Evolutionary conservation across 768 basidiomycete species (phyloP).

Genomic region (Phlegmacium glaucopus): DNA sequence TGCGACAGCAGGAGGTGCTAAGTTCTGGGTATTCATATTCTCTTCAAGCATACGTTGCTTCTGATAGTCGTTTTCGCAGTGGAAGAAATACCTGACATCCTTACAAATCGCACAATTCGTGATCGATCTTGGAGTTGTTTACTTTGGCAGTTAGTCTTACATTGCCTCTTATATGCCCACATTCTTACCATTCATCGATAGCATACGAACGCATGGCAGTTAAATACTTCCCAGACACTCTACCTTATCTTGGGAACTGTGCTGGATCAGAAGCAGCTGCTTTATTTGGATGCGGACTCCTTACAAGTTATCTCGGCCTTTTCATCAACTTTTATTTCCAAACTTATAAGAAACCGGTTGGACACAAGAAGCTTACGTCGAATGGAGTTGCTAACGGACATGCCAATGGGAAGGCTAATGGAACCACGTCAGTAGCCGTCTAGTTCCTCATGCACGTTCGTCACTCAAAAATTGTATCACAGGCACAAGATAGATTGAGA

Average conservation of each 20-base stretch:
- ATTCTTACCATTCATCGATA: constrained; percentile 13
- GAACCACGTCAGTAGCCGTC: constrained; percentile 9
- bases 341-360: constrained; percentile 69
- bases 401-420: constrained; percentile 31
- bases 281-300: constrained; percentile 80
- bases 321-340: constrained; percentile 96
- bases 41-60: neutral
- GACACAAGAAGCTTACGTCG: constrained; percentile 40
- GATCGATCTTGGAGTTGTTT: constrained; percentile 86
- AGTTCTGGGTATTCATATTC: constrained; percentile 73
- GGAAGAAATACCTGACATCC: constrained; percentile 97
- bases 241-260: constrained; percentile 81
- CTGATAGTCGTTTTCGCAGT: constrained; percentile 44
- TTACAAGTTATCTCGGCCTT: constrained; percentile 88
- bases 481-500: constrained; percentile 31
- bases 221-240: constrained; percentile 47
- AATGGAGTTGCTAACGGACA: constrained; percentile 42
- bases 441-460: neutral
- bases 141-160: constrained; percentile 78
- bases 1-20: constrained; percentile 94
- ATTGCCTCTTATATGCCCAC: neutral
- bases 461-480: neutral
- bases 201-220: constrained; percentile 83
- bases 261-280: constrained; percentile 89
- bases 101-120: constrained; percentile 98